A percentile compares a stretch with the other conserved stretches of the same genome.
phyloP scores from a whole-genome alignment of 2,329 filamentous ascomycete species.

The Arthrobotrys musiformis region DNA sequence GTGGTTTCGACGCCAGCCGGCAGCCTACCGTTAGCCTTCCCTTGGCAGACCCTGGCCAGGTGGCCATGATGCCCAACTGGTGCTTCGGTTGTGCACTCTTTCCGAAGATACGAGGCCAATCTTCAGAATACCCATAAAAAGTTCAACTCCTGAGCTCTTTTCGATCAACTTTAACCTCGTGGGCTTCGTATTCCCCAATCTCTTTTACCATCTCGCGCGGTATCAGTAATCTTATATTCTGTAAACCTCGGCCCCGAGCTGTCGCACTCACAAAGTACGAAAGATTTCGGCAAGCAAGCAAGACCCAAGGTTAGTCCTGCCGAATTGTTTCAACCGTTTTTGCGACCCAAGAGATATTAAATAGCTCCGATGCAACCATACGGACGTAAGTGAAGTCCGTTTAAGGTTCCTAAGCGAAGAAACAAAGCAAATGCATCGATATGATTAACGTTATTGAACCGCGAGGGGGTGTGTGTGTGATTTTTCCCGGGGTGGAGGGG shows the following conservation, averaged over 20 bases:
- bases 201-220: not conserved
- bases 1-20: no score
- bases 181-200: not conserved
- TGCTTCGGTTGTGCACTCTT: no score
- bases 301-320: not conserved
- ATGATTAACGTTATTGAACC: not conserved
- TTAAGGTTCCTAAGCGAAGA: conserved; percentile 16
- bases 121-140: no score
- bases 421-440: not conserved
- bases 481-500: not conserved
- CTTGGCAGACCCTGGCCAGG: no score
- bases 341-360: conserved; percentile 6
- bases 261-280: not conserved
- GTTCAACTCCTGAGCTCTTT: no score
- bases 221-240: conserved; percentile 11
- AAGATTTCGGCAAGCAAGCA: conserved; percentile 3
- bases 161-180: not conserved
- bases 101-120: no score
- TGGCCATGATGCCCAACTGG: no score
- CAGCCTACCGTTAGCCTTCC: no score
- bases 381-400: not conserved
- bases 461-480: not conserved
- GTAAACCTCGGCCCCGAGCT: not conserved
- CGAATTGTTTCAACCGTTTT: not conserved
- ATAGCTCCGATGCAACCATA: conserved; percentile 1